These are phyloP conservation scores for Entomortierella lignicola DNA, from an alignment of 192 early-diverging fungal species.

Conservation along the genomic window DNA sequence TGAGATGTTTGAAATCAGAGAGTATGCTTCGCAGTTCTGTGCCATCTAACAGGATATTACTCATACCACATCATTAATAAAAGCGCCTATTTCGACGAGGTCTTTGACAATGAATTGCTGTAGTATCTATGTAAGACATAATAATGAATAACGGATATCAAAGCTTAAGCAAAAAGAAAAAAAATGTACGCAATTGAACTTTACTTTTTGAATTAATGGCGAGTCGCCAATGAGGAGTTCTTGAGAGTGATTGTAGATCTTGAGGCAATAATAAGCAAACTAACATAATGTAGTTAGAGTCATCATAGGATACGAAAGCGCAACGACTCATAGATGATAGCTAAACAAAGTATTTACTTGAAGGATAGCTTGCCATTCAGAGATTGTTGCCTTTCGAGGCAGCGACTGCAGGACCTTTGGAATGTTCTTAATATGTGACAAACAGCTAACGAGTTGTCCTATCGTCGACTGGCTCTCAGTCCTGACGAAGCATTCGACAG, in stretches of 20 bases:
- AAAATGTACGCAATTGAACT: too few species aligned
- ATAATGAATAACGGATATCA: neutral
- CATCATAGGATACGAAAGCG: neutral
- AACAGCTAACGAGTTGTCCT: conserved; percentile 52
- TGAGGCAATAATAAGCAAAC: conserved; percentile 70
- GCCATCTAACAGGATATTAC: neutral
- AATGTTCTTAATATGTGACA: conserved; percentile 65
- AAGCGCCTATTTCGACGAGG: conserved; percentile 63
- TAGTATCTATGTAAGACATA: conserved; percentile 34
- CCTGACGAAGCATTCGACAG: conserved; percentile 64
- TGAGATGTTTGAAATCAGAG: too few species aligned
- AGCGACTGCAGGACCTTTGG: conserved; percentile 57
- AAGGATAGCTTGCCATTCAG: conserved; percentile 72
- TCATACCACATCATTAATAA: conserved; percentile 69
- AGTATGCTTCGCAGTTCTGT: too few species aligned
- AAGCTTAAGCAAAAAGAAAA: too few species aligned
- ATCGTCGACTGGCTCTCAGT: conserved; percentile 56
- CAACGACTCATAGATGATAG: neutral
- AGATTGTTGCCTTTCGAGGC: conserved; percentile 57
- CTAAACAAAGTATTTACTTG: conserved; percentile 58
- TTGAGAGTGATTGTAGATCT: conserved; percentile 53
- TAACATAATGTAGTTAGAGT: conserved; percentile 9
- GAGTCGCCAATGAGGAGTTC: conserved; percentile 19
- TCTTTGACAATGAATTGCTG: conserved; percentile 42
- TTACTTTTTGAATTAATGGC: conserved; percentile 35